Conservation (phyloP, 495 filamentous ascomycete species). For the Penicillium alfredii region DNA sequence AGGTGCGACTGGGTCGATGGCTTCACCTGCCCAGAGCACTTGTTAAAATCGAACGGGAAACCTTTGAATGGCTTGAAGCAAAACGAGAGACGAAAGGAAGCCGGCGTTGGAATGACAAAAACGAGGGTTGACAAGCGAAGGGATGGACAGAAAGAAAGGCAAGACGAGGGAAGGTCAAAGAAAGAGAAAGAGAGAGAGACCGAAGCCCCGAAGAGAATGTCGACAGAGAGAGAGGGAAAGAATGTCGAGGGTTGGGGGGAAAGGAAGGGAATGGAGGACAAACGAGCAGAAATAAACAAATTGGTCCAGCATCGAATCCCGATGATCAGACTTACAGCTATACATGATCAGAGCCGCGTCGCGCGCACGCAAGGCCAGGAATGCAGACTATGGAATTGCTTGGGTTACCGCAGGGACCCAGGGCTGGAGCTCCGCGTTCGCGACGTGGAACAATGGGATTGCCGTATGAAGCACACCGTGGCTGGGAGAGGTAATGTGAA, state of each 20-base stretch:
- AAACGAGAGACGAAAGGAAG: conserved; percentile 3
- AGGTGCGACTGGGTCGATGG: conserved; percentile 18
- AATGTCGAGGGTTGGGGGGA: conserved; percentile 15
- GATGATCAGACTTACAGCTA: conserved; percentile 37
- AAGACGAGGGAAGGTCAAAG: conserved; percentile 8
- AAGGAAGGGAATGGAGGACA: conserved; percentile 22
- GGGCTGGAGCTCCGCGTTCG: conserved; percentile 11
- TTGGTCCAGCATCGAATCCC: conserved; percentile 29
- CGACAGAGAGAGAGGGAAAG: conserved; percentile 13
- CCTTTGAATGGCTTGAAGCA: too few species aligned
- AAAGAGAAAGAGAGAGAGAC: conserved; percentile 7
- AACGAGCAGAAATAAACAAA: conserved; percentile 42
- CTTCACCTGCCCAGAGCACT: conserved; percentile 26
- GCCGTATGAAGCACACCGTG: too few species aligned
- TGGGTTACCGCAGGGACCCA: conserved; percentile 34
- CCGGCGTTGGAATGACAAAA: not conserved
- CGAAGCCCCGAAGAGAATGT: conserved; percentile 9
- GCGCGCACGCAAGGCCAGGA: conserved; percentile 43
- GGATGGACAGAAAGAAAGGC: conserved; percentile 4
- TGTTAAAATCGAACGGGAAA: too few species aligned
- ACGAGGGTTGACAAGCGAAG: conserved; percentile 2
- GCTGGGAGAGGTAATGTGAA: conserved; percentile 6
- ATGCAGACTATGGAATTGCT: conserved; percentile 39
- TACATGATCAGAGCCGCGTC: conserved; percentile 38
- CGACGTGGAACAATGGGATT: conserved; percentile 2